Evolutionary conservation across 208 protist species (phyloP), one percentile per base, ranked within the genome.

Genomic region (Porcisia deanei): DNA sequence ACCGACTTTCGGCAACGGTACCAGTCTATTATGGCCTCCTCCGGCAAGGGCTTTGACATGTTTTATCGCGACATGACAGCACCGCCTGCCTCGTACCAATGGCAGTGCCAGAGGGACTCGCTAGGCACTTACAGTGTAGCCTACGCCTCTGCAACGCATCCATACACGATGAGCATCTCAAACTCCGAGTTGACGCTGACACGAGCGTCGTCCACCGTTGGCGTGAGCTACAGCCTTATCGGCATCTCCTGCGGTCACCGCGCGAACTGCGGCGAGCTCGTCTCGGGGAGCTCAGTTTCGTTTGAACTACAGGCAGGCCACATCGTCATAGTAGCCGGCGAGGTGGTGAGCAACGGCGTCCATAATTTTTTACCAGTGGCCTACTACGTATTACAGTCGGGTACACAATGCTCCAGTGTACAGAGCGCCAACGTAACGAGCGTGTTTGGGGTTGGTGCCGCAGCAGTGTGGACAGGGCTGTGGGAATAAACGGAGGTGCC

Each of bases 321-420:
- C 3, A 59, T 81, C 41, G 34, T 81, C 5, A 76, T 81, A 41
- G 77, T 81, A 52, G 53, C 60, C 34, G 77, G 77, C 37, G 20
- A 14, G 3, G 71, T 81, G 53, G 59, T 25, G 3, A 76, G 71
- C 57, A 61, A 69, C 39, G 20, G 58, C 37, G 59, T 81, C 18
- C n/a, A 37, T n/a, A 81, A 81, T 63, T 81, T 76, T 53, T 37
- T 81, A 55, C 77, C 71, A 0, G 41, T 73, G 18, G 68, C 77
- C 39, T 81, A 76, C 49, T 81, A 81, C 69, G 55, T 72, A 7
- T 43, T 81, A 12, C 60, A 73, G 70, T 49, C 55, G 14, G 59
- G 68, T 14, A 53, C 30, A 10, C 9, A 53, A 10, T 81, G 77
- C 64, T 76, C 71, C 34, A 54, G 41, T 12, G 18, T 49, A 1